phyloP scores from a whole-genome alignment of 352 stramenopile species.

The Phytophthora meadii region DNA sequence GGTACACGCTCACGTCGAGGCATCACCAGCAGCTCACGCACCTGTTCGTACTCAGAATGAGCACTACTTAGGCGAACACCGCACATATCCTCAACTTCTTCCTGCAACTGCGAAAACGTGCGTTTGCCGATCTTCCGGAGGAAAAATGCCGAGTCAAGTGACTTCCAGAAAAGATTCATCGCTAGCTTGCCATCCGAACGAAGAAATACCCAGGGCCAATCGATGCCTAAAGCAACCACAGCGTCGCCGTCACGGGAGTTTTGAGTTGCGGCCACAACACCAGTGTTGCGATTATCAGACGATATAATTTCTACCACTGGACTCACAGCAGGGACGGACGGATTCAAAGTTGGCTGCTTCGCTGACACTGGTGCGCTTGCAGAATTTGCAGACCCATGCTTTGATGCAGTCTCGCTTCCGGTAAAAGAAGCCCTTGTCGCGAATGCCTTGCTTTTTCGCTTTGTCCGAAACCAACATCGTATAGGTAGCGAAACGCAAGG shows the following conservation, averaged over 20 bases:
- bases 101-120: conserved; percentile 39
- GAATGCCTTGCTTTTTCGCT: conserved; percentile 34
- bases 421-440: background rate
- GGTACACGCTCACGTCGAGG: conserved; percentile 53
- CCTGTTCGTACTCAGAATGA: conserved; percentile 44
- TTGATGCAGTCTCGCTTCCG: background rate
- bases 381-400: background rate
- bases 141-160: conserved; percentile 75
- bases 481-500: conserved; percentile 42
- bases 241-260: conserved; percentile 8
- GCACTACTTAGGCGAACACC: conserved; percentile 40
- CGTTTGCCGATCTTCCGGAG: conserved; percentile 53
- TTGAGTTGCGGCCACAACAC: background rate
- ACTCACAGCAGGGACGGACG: background rate
- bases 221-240: conserved; percentile 38
- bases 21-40: conserved; percentile 53
- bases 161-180: conserved; percentile 87
- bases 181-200: conserved; percentile 84
- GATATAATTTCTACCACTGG: background rate
- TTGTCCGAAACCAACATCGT: conserved; percentile 68
- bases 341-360: background rate
- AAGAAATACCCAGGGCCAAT: conserved; percentile 86
- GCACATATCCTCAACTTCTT: conserved; percentile 41
- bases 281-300: background rate
- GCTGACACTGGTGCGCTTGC: conserved; percentile 1